These are phyloP conservation scores for Tulasnella sp. DNA, from an alignment of 768 basidiomycete genomes.

Conservation along the genomic window DNA sequence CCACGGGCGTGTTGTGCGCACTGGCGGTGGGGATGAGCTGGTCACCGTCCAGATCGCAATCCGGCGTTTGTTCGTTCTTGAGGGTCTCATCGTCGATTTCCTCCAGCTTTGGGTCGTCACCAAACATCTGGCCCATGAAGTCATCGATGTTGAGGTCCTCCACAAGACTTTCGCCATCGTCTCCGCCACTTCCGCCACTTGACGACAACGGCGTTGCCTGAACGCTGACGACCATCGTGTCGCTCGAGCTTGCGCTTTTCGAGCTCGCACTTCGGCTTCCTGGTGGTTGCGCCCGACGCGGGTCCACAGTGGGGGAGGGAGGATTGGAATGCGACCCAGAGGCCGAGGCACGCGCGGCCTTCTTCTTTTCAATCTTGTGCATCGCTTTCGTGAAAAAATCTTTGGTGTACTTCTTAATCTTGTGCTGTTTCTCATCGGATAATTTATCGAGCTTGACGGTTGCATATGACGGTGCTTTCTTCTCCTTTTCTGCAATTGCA, in stretches of 20 bases:
- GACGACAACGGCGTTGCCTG: background rate
- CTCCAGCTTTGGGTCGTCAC: background rate
- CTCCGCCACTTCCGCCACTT: background rate
- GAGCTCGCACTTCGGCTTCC: background rate
- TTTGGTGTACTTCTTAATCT: slow-evolving; percentile 89
- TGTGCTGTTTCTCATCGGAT: slow-evolving; percentile 72
- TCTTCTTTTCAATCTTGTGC: slow-evolving; percentile 13
- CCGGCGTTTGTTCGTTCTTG: background rate
- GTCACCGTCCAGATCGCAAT: slow-evolving; percentile 9
- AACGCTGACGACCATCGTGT: background rate
- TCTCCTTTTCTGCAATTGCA: slow-evolving; percentile 87
- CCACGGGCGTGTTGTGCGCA: slow-evolving; percentile 7
- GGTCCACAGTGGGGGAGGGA: background rate
- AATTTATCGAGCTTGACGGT: slow-evolving; percentile 62
- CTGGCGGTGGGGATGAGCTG: slow-evolving; percentile 2
- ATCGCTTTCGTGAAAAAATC: slow-evolving; percentile 58
- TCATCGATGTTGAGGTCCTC: background rate
- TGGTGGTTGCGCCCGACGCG: background rate
- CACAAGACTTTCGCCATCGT: background rate
- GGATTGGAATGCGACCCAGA: background rate
- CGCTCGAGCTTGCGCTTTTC: background rate
- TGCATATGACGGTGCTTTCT: slow-evolving; percentile 69
- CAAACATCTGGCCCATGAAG: slow-evolving; percentile 11
- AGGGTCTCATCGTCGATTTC: slow-evolving; percentile 12
- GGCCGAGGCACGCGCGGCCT: background rate